These are phyloP conservation scores for Kurtzmaniella natalensis DNA, from an alignment of 1,139 yeast genomes.

Conservation along the genomic window DNA sequence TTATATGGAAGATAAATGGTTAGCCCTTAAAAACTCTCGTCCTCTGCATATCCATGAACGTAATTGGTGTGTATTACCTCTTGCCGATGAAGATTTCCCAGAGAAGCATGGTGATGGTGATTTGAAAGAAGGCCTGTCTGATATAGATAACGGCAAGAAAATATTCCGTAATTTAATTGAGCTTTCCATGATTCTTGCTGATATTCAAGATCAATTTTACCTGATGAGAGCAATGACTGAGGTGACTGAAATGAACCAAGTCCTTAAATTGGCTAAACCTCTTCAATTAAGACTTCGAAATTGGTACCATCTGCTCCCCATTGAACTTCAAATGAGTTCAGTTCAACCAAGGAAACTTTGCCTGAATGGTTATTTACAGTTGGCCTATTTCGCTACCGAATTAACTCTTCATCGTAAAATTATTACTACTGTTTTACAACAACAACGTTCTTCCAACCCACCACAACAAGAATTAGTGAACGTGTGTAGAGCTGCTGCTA, in stretches of 20 bases:
- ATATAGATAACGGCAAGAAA: conserved; percentile 67
- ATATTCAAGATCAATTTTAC: conserved; percentile 65
- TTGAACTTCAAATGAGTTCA: conserved; percentile 59
- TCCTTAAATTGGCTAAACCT: conserved; percentile 77
- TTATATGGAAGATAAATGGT: conserved; percentile 86
- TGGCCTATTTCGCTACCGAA: conserved; percentile 86
- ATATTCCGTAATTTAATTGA: conserved; percentile 69
- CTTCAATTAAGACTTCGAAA: conserved; percentile 70
- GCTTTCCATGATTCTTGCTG: conserved; percentile 65
- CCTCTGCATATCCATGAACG: conserved; percentile 69
- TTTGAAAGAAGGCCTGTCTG: conserved; percentile 57
- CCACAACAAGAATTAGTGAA: conserved; percentile 56
- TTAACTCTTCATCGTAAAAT: conserved; percentile 79
- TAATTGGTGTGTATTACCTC: conserved; percentile 65
- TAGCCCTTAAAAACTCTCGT: conserved; percentile 68
- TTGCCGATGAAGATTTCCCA: conserved; percentile 72
- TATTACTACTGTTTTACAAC: conserved; percentile 51
- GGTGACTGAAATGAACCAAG: conserved; percentile 55
- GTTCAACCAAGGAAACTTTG: conserved; percentile 58
- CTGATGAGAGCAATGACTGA: conserved; percentile 62
- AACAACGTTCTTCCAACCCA: conserved; percentile 30
- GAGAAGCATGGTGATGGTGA: conserved; percentile 59
- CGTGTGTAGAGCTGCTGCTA: conserved; percentile 83
- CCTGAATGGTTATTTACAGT: conserved; percentile 70
- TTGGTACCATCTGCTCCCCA: conserved; percentile 83